Conservation (phyloP, 1,139 yeast species). For the Protomyces gravidus region DNA sequence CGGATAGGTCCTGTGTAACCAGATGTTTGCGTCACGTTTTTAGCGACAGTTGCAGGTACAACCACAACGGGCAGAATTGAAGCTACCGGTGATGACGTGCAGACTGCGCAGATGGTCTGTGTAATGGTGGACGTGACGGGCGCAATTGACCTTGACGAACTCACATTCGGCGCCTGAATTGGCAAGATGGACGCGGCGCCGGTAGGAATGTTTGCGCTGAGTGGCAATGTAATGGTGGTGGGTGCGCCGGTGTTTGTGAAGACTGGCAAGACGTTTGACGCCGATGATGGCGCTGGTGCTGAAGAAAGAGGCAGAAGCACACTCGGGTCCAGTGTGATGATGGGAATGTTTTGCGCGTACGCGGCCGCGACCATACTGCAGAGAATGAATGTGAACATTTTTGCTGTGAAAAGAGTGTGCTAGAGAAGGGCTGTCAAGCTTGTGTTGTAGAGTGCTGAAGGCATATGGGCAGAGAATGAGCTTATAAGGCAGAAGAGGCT, state of each 20-base stretch:
- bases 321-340: slow-evolving; percentile 11
- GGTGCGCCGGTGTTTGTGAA: slow-evolving; percentile 5
- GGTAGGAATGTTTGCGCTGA: not conserved
- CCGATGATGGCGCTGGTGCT: slow-evolving; percentile 3
- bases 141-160: too few relatives aligned
- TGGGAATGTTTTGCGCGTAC: slow-evolving; percentile 12
- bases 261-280: not conserved
- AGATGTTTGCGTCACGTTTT: not conserved
- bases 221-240: slow-evolving; percentile 14
- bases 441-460: not conserved
- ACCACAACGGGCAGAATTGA: not conserved
- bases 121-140: slow-evolving; percentile 13
- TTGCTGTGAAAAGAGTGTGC: slow-evolving; percentile 1
- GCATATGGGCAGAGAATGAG: not conserved
- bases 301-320: slow-evolving; percentile 8
- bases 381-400: slow-evolving; percentile 14
- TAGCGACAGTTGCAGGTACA: not conserved
- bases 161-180: not conserved
- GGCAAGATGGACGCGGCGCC: not conserved
- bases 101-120: slow-evolving; percentile 2
- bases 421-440: not conserved
- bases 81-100: not conserved
- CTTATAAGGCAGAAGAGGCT: not conserved
- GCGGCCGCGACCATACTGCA: slow-evolving; percentile 11
- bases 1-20: slow-evolving; percentile 13